Evolutionary conservation across 75 land plant species (phyloP), one percentile per base, ranked within the genome.

Genomic region (Pinus albicaulis): DNA sequence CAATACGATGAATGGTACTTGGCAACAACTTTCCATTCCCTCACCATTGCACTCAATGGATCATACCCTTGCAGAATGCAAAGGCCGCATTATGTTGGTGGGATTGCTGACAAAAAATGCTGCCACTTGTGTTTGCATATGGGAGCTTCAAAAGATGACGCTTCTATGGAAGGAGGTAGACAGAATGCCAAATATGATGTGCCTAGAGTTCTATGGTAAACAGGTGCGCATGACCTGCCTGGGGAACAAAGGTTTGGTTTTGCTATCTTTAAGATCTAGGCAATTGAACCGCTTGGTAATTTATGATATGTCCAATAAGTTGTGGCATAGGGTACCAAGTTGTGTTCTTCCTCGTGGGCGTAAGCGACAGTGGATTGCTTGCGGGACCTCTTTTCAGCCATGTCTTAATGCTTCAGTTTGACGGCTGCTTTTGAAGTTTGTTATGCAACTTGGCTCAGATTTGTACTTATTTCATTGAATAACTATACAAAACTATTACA

Each of bases 81-180:
- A 74, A 31, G 90, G 90, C 19, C 74, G 74, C 70, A 72, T 88
- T 66, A 83, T 91, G 85, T 88, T 91, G 16, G 90, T 91, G 70
- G 93, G 90, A 55, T 71, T 91, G 80, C 79, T 91, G 77, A 80
- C 85, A 12, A 91, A 91, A 68, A 91, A 88, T 77, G 88, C 90
- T 3, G 93, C 90, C 71, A 91, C 88, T 0, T 88, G 93, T 44
- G 93, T 91, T 11, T 86, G 86, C 83, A 81, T 91, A 74, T 91
- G 93, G 93, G 93, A 91, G 86, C 86, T 91, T 80, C 93, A 91
- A 80, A 91, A 80, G 76, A 91, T 91, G 93, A 86, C 82, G 28
- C 88, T 91, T 72, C 82, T 91, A 76, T 91, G 93, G 93, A 91
- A 91, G 90, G 93, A 91, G 93, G 93, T 88, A 71, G 93, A 91